Evolutionary conservation across 2,329 filamentous ascomycete species (phyloP).

Genomic region (Dendrostoma leiphaemia): DNA sequence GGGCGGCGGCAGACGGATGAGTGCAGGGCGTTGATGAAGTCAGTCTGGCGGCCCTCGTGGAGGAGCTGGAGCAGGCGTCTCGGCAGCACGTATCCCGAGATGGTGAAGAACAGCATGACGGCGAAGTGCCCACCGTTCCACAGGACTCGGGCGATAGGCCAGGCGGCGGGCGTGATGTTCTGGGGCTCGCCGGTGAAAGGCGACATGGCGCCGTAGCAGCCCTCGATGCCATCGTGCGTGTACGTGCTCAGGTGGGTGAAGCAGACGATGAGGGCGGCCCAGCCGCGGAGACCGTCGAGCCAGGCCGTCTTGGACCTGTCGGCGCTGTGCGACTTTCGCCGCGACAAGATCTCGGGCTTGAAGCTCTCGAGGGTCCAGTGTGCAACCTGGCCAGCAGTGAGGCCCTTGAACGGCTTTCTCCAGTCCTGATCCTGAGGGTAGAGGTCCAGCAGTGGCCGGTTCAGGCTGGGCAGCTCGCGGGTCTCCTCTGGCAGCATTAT

Average conservation of each 20-base stretch:
- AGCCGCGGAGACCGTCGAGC: constrained; percentile 16
- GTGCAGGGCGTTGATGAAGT: constrained; percentile 5
- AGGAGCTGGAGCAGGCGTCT: constrained; percentile 4
- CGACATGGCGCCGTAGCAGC: constrained; percentile 6
- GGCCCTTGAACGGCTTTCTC: too few species aligned
- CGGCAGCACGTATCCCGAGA: constrained; percentile 24
- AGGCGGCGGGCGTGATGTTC: constrained; percentile 3
- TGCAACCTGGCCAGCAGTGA: too few species aligned
- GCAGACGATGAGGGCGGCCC: constrained; percentile 11
- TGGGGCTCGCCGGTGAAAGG: background rate
- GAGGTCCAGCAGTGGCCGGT: too few species aligned
- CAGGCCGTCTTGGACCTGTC: background rate
- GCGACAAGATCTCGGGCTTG: constrained; percentile 6
- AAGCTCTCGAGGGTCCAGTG: constrained; percentile 3
- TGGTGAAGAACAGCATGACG: constrained; percentile 11
- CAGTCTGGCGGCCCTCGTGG: constrained; percentile 7
- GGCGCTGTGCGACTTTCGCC: background rate
- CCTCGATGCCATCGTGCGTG: constrained; percentile 11
- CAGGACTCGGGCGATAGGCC: constrained; percentile 4
- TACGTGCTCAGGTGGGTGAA: constrained; percentile 8
- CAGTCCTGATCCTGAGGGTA: too few species aligned
- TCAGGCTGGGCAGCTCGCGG: too few species aligned
- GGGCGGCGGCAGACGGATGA: constrained; percentile 11
- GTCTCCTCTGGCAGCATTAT: too few species aligned
- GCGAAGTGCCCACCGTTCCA: constrained; percentile 10